Evolutionary conservation across 2,329 filamentous ascomycete species (phyloP).

Genomic region (Xylaria sp.): DNA sequence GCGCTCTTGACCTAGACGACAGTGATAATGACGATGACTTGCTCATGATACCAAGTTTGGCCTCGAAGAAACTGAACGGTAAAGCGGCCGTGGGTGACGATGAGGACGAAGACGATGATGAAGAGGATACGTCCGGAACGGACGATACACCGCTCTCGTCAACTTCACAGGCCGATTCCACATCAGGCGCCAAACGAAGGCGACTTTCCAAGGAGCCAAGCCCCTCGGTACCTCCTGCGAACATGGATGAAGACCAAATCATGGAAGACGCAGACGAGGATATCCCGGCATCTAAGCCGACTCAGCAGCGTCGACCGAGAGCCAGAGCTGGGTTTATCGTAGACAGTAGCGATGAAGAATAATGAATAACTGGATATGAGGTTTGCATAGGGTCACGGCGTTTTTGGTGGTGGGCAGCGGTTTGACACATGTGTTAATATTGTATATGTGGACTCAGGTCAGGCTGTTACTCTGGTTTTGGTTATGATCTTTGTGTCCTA

Average conservation of each 20-base stretch:
- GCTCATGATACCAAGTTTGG: conserved; percentile 41
- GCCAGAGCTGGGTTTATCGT: conserved; percentile 66
- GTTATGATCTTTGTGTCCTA: conserved; percentile 10
- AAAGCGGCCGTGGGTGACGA: conserved; percentile 19
- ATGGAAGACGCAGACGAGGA: conserved; percentile 51
- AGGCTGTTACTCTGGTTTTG: neutral
- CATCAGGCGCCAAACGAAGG: conserved; percentile 45
- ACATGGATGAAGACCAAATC: conserved; percentile 35
- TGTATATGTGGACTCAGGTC: conserved; percentile 15
- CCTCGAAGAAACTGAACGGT: conserved; percentile 11
- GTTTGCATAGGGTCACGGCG: conserved; percentile 41
- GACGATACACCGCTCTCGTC: conserved; percentile 56
- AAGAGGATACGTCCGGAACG: conserved; percentile 46
- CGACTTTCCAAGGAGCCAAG: conserved; percentile 44
- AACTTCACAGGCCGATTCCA: conserved; percentile 48
- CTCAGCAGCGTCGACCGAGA: conserved; percentile 55
- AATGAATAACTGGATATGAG: conserved; percentile 37
- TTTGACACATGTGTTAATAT: neutral
- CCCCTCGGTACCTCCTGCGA: conserved; percentile 30
- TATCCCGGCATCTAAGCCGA: conserved; percentile 51
- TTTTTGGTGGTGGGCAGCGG: conserved; percentile 17
- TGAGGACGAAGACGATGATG: conserved; percentile 39
- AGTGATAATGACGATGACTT: conserved; percentile 50
- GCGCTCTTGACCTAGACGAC: conserved; percentile 43
- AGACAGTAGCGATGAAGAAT: conserved; percentile 70